Base-by-base conservation (phyloP, 805 yeast species). In the Wickerhamomyces queroliae region DNA sequence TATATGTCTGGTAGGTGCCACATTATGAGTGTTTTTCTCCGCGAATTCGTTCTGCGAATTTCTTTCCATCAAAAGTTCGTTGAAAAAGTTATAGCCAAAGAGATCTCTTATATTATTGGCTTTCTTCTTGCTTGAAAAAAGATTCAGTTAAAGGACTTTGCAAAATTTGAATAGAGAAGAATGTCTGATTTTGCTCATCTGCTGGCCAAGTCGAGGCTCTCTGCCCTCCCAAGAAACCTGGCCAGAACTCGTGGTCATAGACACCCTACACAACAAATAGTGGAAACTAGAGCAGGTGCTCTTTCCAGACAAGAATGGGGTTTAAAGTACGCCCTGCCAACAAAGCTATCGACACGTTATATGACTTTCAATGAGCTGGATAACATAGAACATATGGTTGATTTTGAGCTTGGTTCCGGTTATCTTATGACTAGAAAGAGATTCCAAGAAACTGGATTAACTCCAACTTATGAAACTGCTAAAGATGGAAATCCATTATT, bases 261-360 rank as follows among this genome's bases (percentile, higher is more conserved):
- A 36, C 46, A 41, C 33, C 95, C 95, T 20, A 76, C 85, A 0
- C 89, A 81, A 53, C 95, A 85, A 58, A 69, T 83, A 31, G 70
- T 86, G 29, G 81, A 74, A 58, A 79, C 93, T 0, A 78, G 84
- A 37, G 75, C 79, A 36, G 69, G 83, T 7, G 71, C 83, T 35
- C 72, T 80, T 33, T 57, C 69, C 12, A 69, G 86, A 61, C 80
- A 83, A 45, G 85, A 84, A 59, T 86, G 75, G 70, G 95, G 95
- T 52, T 61, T 86, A 43, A 86, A 86, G 55, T 66, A 80, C 33
- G 67, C 83, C 17, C 63, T 86, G 35, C 95, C 95, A 3, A 65
- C 67, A 28, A 78, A 75, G 49, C 58, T 75, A 34, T 78, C 77
- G 30, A 65, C 76, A 15, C 71, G 80, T 30, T 77, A 76, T 55